Percentiles rank a stretch among this genome's conserved stretches.
phyloP scores from a whole-genome alignment of 306 rosid genomes.

The Acacia acuminata region DNA sequence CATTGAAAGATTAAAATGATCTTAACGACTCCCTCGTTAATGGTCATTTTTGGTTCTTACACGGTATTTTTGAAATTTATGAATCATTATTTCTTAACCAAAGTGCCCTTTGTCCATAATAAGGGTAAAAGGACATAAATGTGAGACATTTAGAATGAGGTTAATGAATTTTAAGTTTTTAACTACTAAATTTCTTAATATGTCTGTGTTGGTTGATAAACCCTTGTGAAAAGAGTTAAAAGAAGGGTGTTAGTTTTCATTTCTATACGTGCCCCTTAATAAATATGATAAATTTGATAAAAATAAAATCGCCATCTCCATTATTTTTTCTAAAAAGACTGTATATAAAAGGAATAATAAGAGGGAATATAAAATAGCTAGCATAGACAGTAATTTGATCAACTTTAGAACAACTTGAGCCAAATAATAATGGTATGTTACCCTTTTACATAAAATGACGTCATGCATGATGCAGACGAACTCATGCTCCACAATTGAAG shows the following conservation, averaged over 20 bases:
- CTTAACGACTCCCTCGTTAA: background rate
- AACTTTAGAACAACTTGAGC: background rate
- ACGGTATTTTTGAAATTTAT: too few species aligned
- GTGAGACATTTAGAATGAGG: background rate
- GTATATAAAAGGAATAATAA: background rate
- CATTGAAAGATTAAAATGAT: background rate
- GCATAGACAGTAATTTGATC: background rate
- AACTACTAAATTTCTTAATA: background rate
- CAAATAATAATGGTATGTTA: background rate
- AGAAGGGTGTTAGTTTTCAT: too few species aligned
- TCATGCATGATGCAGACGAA: slow-evolving; percentile 48
- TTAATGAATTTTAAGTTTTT: too few species aligned
- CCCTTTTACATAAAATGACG: slow-evolving; percentile 28
- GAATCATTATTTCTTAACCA: too few species aligned
- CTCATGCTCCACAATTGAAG: slow-evolving; percentile 10
- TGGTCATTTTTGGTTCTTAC: background rate
- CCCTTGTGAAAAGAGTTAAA: too few species aligned
- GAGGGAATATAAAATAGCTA: background rate
- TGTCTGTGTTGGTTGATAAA: too few species aligned
- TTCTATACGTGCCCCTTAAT: too few species aligned
- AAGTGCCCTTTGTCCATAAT: too few species aligned
- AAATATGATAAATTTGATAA: too few species aligned
- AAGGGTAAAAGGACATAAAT: background rate
- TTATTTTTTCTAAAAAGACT: too few species aligned
- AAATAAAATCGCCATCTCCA: too few species aligned